phyloP scores from a whole-genome alignment of 2,329 filamentous ascomycete species.

The Pseudohalonectria lignicola region DNA sequence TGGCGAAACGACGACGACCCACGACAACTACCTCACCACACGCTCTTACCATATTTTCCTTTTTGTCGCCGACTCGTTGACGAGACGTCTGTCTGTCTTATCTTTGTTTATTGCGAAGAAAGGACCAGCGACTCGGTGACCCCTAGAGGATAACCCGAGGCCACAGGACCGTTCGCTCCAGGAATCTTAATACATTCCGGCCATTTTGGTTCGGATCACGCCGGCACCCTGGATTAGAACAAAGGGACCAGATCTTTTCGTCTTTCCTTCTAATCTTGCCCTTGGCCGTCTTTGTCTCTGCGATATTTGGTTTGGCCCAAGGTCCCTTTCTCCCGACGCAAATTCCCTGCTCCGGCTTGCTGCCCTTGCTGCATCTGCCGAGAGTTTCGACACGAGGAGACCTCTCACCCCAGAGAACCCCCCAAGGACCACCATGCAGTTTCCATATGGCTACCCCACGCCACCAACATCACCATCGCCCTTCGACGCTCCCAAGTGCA shows the following conservation, averaged over 20 bases:
- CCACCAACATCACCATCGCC: slow-evolving; percentile 46
- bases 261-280: slow-evolving; percentile 4
- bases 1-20: too few relatives aligned
- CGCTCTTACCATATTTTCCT: slow-evolving; percentile 6
- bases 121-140: neutral
- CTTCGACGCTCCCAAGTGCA: slow-evolving; percentile 34
- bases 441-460: slow-evolving; percentile 40
- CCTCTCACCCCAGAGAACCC: too few relatives aligned
- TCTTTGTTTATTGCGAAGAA: slow-evolving; percentile 13
- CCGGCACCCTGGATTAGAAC: neutral
- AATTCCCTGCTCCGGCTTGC: too few relatives aligned
- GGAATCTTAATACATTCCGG: neutral
- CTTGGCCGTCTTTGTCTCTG: neutral
- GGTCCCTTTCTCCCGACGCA: too few relatives aligned
- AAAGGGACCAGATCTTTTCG: slow-evolving; percentile 3
- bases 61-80: slow-evolving; percentile 33
- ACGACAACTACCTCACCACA: slow-evolving; percentile 5
- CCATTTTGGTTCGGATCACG: neutral
- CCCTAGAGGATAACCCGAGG: neutral
- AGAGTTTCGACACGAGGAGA: too few relatives aligned
- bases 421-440: slow-evolving; percentile 3
- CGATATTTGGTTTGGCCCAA: neutral
- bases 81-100: slow-evolving; percentile 37
- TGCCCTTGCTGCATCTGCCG: too few relatives aligned
- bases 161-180: too few relatives aligned